Conservation (phyloP, 2,329 filamentous ascomycete genomes). For the Lasiodiplodia citricola region DNA sequence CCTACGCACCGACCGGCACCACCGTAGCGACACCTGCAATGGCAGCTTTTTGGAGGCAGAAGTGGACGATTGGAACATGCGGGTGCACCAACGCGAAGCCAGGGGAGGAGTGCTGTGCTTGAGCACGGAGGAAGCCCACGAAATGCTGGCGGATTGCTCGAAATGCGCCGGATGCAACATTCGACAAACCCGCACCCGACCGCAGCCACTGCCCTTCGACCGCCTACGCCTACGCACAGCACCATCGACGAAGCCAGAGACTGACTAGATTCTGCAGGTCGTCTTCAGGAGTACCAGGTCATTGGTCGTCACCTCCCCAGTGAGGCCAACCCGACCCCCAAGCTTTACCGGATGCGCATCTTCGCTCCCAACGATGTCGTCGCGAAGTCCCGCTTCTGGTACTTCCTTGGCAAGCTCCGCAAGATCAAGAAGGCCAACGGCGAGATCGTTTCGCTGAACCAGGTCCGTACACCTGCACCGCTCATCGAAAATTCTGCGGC, state of each 20-base stretch:
- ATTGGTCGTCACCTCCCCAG: conserved; percentile 99
- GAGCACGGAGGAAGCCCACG: not conserved
- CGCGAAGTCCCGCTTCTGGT: conserved; percentile 99
- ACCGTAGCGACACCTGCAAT: conserved; percentile 7
- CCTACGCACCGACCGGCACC: conserved; percentile 12
- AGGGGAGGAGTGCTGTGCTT: not conserved
- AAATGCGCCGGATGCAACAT: not conserved
- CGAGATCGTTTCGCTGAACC: conserved; percentile 97
- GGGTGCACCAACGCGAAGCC: not conserved
- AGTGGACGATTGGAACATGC: not conserved
- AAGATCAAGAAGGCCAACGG: conserved; percentile 99
- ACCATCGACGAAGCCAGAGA: not conserved
- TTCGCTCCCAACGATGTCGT: conserved; percentile 98
- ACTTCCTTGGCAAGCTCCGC: conserved; percentile 98
- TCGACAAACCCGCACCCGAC: not conserved
- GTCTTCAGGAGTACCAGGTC: conserved; percentile 99
- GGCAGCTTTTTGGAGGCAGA: conserved; percentile 15
- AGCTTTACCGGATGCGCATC: conserved; percentile 99
- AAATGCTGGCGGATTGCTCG: not conserved
- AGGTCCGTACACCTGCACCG: conserved; percentile 66
- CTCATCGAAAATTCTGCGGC: not conserved
- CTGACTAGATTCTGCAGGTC: conserved; percentile 67
- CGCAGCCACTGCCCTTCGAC: not conserved
- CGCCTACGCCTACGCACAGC: not conserved
- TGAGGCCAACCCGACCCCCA: conserved; percentile 94